A percentile compares a stretch with the other conserved stretches of the same genome.
phyloP scores from a whole-genome alignment of 441 rosid species.

The Syzygium syzygioides region DNA sequence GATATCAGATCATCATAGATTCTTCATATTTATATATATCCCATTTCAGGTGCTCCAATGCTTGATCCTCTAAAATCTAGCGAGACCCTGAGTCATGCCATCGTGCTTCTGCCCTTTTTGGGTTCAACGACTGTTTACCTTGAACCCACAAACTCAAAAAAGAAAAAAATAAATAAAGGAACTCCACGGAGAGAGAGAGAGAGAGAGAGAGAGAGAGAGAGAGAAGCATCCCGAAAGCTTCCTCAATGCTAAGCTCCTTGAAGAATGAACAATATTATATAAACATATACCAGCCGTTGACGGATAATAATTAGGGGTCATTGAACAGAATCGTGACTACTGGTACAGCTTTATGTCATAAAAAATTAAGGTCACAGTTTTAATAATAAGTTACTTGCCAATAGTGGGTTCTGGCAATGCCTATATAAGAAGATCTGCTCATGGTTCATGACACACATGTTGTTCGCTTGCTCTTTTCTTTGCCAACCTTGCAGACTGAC shows the following conservation, averaged over 20 bases:
- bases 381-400: slow-evolving; percentile 8
- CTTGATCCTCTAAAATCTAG: slow-evolving; percentile 23
- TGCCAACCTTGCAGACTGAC: slow-evolving; percentile 15
- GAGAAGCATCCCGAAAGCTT: slow-evolving; percentile 31
- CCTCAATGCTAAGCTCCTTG: slow-evolving; percentile 11
- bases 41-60: background rate
- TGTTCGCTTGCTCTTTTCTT: slow-evolving; percentile 34
- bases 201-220: slow-evolving; percentile 1
- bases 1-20: slow-evolving; percentile 23
- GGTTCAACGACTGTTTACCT: slow-evolving; percentile 1
- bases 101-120: slow-evolving; percentile 29
- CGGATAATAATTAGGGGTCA: slow-evolving; percentile 16
- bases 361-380: background rate
- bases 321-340: slow-evolving; percentile 24
- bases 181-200: background rate
- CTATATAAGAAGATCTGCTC: slow-evolving; percentile 48
- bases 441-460: slow-evolving; percentile 42
- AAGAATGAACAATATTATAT: background rate
- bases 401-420: slow-evolving; percentile 24
- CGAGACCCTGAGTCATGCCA: slow-evolving; percentile 17
- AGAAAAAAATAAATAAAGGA: background rate
- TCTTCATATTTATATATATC: slow-evolving; percentile 14
- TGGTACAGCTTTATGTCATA: slow-evolving; percentile 18
- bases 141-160: background rate
- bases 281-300: slow-evolving; percentile 16